These are phyloP conservation scores for Aspergillus brasiliensis DNA, from an alignment of 2,329 filamentous ascomycete species.

Conservation along the genomic window DNA sequence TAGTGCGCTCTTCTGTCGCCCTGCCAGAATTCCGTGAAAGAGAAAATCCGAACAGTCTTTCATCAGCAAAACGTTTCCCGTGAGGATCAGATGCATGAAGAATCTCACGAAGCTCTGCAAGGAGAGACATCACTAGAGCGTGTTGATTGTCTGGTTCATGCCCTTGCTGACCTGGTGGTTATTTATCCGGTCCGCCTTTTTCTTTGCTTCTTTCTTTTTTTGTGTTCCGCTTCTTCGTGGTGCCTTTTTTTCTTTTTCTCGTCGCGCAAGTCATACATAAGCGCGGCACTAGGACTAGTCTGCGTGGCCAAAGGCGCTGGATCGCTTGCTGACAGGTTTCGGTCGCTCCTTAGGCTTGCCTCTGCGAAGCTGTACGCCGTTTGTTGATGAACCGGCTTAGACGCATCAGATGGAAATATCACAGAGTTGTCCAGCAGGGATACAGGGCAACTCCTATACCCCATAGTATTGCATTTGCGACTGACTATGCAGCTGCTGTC, in stretches of 20 bases:
- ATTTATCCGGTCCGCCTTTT: background rate
- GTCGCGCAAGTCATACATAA: constrained; percentile 4
- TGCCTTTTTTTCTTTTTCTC: background rate
- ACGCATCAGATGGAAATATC: background rate
- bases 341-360: background rate
- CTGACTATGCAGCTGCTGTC: background rate
- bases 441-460: background rate
- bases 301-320: background rate
- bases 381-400: background rate
- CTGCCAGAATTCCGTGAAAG: background rate
- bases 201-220: background rate
- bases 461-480: background rate
- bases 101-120: background rate
- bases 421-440: background rate
- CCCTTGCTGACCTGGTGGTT: background rate
- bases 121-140: background rate
- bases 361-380: background rate
- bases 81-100: background rate
- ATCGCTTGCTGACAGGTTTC: background rate
- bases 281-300: background rate
- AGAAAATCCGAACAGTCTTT: background rate
- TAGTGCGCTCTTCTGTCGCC: background rate
- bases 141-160: background rate
- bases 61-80: background rate
- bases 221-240: background rate